Evolutionary conservation across 257 asterid genomes (phyloP).

Genomic region (Coffea canephora): DNA sequence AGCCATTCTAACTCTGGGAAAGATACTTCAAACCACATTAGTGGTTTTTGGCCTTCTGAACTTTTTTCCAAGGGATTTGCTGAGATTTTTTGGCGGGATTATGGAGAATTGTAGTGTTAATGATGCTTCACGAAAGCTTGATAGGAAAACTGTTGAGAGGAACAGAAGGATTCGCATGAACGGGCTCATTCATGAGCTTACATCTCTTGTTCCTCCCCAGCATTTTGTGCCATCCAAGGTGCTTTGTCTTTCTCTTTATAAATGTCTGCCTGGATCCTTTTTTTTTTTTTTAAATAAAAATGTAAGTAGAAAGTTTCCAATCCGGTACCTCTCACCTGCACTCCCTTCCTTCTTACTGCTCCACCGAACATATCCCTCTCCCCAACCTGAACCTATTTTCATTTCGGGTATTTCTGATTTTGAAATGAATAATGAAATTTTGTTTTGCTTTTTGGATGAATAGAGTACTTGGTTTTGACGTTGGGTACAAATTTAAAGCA

Average conservation of each 20-base stretch:
- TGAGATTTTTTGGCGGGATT: neutral
- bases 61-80: too few species aligned
- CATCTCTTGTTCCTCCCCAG: slow-evolving; percentile 27
- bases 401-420: too few species aligned
- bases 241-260: neutral
- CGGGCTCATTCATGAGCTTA: slow-evolving; percentile 16
- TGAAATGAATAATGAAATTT: neutral
- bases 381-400: too few species aligned
- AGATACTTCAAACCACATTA: too few species aligned
- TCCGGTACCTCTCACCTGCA: too few species aligned
- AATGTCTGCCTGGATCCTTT: neutral
- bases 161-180: slow-evolving; percentile 31
- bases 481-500: neutral
- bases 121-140: neutral
- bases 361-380: too few species aligned
- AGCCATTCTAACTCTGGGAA: neutral
- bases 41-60: too few species aligned
- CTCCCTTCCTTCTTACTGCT: too few species aligned
- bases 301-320: neutral
- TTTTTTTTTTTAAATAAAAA: too few species aligned
- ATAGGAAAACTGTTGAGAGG: slow-evolving; percentile 26
- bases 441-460: neutral
- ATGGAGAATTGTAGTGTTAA: neutral
- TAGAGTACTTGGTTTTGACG: neutral
- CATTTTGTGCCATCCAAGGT: slow-evolving; percentile 28